These are phyloP conservation scores for Moesziomyces globuligerus DNA, from an alignment of 1,284 basidiomycete genomes.

Conservation along the genomic window DNA sequence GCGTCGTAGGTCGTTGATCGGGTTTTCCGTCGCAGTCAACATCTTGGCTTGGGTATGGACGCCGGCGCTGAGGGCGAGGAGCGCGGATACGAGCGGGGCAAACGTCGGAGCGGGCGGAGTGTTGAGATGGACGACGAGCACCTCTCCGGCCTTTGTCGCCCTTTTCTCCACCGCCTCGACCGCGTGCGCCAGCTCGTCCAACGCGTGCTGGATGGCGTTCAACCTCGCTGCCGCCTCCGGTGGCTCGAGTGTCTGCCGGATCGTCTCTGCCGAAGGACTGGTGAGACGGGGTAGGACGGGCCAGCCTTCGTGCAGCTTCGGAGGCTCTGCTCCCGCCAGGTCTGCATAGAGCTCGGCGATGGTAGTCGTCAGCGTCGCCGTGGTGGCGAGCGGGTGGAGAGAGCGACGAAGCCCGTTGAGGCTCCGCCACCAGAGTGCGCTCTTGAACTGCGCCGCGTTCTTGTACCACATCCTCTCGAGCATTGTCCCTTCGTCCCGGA, in stretches of 20 bases:
- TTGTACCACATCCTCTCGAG: slow-evolving; percentile 40
- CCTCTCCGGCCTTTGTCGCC: neutral
- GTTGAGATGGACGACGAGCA: slow-evolving; percentile 22
- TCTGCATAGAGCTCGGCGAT: neutral
- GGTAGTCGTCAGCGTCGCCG: neutral
- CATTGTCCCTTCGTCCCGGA: neutral
- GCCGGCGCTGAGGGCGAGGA: slow-evolving; percentile 9
- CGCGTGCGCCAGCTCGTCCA: neutral
- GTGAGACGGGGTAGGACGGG: neutral
- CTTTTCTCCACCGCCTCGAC: neutral
- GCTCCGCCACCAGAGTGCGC: slow-evolving; percentile 18
- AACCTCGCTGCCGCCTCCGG: too few relatives aligned
- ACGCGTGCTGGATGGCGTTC: neutral
- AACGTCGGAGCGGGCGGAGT: slow-evolving; percentile 47
- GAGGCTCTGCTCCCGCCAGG: neutral
- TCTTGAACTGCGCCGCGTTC: slow-evolving; percentile 27
- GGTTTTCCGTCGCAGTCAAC: too few relatives aligned
- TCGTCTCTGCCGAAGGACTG: neutral
- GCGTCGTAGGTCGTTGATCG: neutral
- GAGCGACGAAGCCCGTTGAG: slow-evolving; percentile 11
- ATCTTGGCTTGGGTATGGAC: neutral
- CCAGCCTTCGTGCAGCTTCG: neutral
- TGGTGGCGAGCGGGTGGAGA: neutral
- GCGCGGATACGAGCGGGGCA: slow-evolving; percentile 13
- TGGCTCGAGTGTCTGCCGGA: neutral